Conservation (phyloP, 2,329 filamentous ascomycete species). For the Passalora sequoiae region DNA sequence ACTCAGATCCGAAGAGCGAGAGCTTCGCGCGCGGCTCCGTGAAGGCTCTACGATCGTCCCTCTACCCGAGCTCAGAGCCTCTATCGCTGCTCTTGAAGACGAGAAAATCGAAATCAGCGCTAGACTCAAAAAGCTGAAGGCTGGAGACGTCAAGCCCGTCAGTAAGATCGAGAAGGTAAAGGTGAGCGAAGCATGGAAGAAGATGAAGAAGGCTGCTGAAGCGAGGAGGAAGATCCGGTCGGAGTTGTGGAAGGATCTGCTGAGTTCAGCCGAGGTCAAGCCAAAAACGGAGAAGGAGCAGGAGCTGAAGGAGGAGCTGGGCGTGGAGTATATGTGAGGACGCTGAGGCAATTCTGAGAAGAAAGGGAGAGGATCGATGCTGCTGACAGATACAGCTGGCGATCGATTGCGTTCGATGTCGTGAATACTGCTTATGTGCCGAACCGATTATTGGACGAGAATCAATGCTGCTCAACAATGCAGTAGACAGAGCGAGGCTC, state of each 20-base stretch:
- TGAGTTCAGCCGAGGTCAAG: slow-evolving; percentile 33
- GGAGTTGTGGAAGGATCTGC: slow-evolving; percentile 48
- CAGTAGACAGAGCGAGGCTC: too few species aligned
- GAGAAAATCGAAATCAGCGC: slow-evolving; percentile 41
- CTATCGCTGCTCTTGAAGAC: slow-evolving; percentile 41
- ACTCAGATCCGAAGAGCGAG: slow-evolving; percentile 46
- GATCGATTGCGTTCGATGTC: too few species aligned
- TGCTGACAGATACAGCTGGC: too few species aligned
- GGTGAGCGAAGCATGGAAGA: slow-evolving; percentile 44
- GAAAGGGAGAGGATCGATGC: too few species aligned
- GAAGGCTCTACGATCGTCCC: slow-evolving; percentile 47
- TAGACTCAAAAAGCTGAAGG: slow-evolving; percentile 40
- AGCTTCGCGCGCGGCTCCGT: slow-evolving; percentile 44
- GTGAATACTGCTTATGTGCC: too few species aligned
- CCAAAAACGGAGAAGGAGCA: slow-evolving; percentile 39
- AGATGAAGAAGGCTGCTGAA: slow-evolving; percentile 37
- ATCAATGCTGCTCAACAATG: too few species aligned
- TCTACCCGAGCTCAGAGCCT: slow-evolving; percentile 45
- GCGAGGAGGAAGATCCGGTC: slow-evolving; percentile 46
- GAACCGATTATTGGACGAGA: too few species aligned
- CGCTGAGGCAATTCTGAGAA: too few species aligned
- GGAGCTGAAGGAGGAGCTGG: slow-evolving; percentile 19
- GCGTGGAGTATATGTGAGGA: too few species aligned
- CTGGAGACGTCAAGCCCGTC: slow-evolving; percentile 43
- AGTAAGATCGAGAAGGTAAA: slow-evolving; percentile 45